Conservation (phyloP, 129 eudicot genomes). For the Logfia minima region DNA sequence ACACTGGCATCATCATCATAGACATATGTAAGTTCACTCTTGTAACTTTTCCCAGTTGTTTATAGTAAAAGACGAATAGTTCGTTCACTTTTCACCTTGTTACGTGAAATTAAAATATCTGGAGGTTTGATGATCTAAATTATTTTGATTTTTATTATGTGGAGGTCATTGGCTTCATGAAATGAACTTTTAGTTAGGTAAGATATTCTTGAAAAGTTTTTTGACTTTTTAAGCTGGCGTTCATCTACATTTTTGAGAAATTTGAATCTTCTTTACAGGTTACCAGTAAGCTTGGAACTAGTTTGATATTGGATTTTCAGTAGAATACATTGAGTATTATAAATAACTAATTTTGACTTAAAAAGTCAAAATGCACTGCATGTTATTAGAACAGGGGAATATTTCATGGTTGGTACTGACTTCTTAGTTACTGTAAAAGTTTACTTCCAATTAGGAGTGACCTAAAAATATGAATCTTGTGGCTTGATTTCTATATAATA, state of each 20-base stretch:
- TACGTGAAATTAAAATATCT: neutral
- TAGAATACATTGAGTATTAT: neutral
- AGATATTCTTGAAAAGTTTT: neutral
- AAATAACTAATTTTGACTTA: neutral
- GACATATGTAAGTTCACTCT: slow-evolving; percentile 10
- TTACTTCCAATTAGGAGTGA: neutral
- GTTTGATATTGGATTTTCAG: neutral
- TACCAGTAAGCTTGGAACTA: neutral
- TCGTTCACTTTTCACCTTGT: neutral
- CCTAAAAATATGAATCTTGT: neutral
- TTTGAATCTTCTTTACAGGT: neutral
- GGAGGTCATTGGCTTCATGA: neutral
- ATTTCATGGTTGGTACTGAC: neutral
- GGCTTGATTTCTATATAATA: no score
- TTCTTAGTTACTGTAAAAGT: neutral
- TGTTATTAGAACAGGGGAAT: neutral
- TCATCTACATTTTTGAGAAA: neutral
- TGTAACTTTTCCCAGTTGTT: neutral
- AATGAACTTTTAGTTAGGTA: neutral
- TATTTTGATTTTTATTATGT: neutral
- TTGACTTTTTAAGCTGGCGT: neutral
- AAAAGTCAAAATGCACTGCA: slow-evolving; percentile 5
- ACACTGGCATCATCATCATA: neutral
- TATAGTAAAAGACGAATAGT: neutral
- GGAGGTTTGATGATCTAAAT: neutral